phyloP scores from a whole-genome alignment of 352 stramenopile species.

The Phytophthora ramorum region DNA sequence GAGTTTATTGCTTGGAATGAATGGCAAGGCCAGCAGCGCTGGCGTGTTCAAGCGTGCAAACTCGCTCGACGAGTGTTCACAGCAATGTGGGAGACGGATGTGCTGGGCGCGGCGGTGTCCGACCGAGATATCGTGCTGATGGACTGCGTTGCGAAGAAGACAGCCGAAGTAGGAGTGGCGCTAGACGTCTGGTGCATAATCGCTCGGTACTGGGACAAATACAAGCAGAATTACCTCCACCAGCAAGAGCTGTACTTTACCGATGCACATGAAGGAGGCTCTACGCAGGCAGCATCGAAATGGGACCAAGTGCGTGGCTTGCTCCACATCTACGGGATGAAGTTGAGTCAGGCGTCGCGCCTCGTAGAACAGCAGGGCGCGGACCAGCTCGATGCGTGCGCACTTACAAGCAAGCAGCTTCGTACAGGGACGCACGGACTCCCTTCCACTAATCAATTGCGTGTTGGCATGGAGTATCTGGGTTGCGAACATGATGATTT shows the following conservation, averaged over 20 bases:
- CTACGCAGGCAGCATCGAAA: slow-evolving; percentile 23
- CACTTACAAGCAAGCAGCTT: slow-evolving; percentile 39
- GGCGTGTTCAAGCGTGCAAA: slow-evolving; percentile 56
- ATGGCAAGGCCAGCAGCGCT: slow-evolving; percentile 40
- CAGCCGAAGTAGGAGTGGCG: slow-evolving; percentile 48
- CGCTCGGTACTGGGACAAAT: slow-evolving; percentile 60
- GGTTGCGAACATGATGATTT: not conserved
- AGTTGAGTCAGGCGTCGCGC: slow-evolving; percentile 41
- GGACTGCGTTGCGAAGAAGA: slow-evolving; percentile 48
- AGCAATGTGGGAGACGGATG: slow-evolving; percentile 58
- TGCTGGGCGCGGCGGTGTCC: slow-evolving; percentile 19
- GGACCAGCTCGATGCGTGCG: slow-evolving; percentile 3
- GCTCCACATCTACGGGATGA: slow-evolving; percentile 66
- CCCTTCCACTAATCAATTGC: slow-evolving; percentile 35
- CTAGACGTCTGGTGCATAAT: slow-evolving; percentile 69
- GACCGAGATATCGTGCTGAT: slow-evolving; percentile 47
- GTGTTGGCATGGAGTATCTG: slow-evolving; percentile 51
- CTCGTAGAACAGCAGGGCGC: slow-evolving; percentile 32
- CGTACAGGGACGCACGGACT: slow-evolving; percentile 24
- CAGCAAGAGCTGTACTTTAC: slow-evolving; percentile 67
- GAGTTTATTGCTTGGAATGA: slow-evolving; percentile 64
- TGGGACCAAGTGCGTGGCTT: slow-evolving; percentile 45
- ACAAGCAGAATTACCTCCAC: slow-evolving; percentile 74
- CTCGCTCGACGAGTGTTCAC: slow-evolving; percentile 65
- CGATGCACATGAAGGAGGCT: slow-evolving; percentile 20